Conservation (phyloP, 441 rosid species). For the Eutrema salsugineum region DNA sequence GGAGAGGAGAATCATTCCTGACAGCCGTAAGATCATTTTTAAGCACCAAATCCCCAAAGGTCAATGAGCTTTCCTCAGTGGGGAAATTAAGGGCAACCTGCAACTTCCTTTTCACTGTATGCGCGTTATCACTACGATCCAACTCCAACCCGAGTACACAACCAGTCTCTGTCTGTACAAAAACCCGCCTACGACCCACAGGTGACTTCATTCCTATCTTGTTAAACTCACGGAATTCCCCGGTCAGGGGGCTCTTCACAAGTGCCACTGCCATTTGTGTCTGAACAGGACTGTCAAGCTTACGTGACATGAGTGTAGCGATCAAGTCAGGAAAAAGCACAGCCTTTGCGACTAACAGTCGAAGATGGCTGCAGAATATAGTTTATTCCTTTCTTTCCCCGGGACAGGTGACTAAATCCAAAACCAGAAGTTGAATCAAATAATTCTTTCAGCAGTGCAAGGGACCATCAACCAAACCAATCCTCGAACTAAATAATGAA, state of each 20-base stretch:
- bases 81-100: slow-evolving; percentile 48
- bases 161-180: slow-evolving; percentile 50
- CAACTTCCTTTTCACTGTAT: slow-evolving; percentile 40
- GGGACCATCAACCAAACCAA: background rate
- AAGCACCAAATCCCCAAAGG: slow-evolving; percentile 40
- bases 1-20: slow-evolving; percentile 40
- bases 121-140: slow-evolving; percentile 41
- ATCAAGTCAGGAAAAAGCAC: background rate
- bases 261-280: slow-evolving; percentile 39
- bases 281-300: slow-evolving; percentile 35
- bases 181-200: slow-evolving; percentile 40
- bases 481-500: slow-evolving; percentile 6
- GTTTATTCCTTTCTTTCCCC: background rate
- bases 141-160: slow-evolving; percentile 45
- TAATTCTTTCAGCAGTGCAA: background rate
- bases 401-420: background rate
- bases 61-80: slow-evolving; percentile 43
- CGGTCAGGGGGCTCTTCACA: slow-evolving; percentile 26
- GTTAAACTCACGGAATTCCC: slow-evolving; percentile 28
- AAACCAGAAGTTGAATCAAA: background rate
- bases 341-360: slow-evolving; percentile 7
- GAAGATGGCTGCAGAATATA: slow-evolving; percentile 4
- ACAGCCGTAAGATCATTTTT: slow-evolving; percentile 40
- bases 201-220: slow-evolving; percentile 30
- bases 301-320: slow-evolving; percentile 29